These are phyloP conservation scores for Byssothecium circinans DNA, from an alignment of 2,329 filamentous ascomycete genomes.

Conservation along the genomic window DNA sequence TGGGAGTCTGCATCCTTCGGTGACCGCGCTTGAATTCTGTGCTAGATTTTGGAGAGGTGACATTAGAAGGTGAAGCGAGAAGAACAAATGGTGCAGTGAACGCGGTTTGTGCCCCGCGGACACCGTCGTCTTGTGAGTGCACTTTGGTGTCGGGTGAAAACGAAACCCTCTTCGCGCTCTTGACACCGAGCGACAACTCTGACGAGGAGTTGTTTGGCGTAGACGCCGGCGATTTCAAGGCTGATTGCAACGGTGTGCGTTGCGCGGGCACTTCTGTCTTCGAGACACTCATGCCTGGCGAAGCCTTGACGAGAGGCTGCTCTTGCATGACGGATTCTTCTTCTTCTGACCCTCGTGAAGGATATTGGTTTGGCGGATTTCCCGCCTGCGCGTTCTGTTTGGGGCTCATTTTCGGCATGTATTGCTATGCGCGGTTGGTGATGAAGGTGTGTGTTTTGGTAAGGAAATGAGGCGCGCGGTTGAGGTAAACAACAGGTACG, in stretches of 20 bases:
- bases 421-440: too few species aligned
- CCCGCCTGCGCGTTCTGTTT: too few species aligned
- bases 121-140: not conserved
- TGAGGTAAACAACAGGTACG: too few species aligned
- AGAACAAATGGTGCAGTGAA: not conserved
- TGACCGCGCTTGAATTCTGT: not conserved
- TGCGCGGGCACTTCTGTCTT: too few species aligned
- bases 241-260: not conserved
- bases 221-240: not conserved
- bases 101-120: not conserved
- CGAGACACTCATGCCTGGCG: too few species aligned
- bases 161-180: not conserved
- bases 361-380: too few species aligned
- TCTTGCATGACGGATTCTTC: too few species aligned
- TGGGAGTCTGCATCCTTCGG: not conserved
- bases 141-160: not conserved
- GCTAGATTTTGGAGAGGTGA: not conserved
- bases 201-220: not conserved
- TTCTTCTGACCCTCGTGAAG: too few species aligned
- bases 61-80: not conserved
- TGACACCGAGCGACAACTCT: not conserved
- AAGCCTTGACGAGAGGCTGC: too few species aligned
- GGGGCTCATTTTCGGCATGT: too few species aligned
- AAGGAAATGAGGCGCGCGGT: too few species aligned
- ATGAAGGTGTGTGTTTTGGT: too few species aligned